Conservation (phyloP, 768 basidiomycete genomes). For the Chalciporus sphaerocephalus region DNA sequence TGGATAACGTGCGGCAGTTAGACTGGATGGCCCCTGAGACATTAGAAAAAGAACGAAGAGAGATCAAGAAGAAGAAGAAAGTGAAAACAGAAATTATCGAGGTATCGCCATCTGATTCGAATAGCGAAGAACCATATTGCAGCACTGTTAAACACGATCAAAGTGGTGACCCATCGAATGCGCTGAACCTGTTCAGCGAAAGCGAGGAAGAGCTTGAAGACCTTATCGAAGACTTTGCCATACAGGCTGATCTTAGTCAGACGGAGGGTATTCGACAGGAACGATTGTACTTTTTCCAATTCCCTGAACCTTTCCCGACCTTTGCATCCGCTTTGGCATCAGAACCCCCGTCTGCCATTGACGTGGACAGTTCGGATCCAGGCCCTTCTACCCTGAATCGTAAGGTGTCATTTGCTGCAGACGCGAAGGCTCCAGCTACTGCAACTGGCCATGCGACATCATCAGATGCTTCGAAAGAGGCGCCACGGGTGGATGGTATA, state of each 20-base stretch:
- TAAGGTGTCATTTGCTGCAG: constrained; percentile 58
- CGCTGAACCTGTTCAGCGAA: constrained; percentile 66
- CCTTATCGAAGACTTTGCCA: constrained; percentile 65
- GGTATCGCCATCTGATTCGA: constrained; percentile 20
- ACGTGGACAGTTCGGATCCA: constrained; percentile 29
- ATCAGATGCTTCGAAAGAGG: constrained; percentile 26
- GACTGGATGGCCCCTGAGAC: constrained; percentile 89
- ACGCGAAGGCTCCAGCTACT: constrained; percentile 48
- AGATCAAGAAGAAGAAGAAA: constrained; percentile 34
- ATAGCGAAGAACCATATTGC: constrained; percentile 18
- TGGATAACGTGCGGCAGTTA: constrained; percentile 71
- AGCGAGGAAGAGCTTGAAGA: constrained; percentile 79
- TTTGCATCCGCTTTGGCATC: constrained; percentile 45
- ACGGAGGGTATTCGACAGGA: constrained; percentile 54
- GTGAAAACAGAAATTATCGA: constrained; percentile 47
- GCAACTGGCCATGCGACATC: constrained; percentile 21
- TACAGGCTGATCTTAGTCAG: constrained; percentile 36
- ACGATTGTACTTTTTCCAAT: constrained; percentile 84
- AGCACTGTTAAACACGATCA: constrained; percentile 7
- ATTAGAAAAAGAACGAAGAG: constrained; percentile 46
- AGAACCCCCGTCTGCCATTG: constrained; percentile 28
- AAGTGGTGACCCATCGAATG: constrained; percentile 51
- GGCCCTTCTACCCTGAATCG: constrained; percentile 35
- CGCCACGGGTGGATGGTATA: constrained; percentile 58
- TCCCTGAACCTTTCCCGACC: constrained; percentile 78